phyloP scores from a whole-genome alignment of 2,329 filamentous ascomycete species.

The Calycina herbarum region DNA sequence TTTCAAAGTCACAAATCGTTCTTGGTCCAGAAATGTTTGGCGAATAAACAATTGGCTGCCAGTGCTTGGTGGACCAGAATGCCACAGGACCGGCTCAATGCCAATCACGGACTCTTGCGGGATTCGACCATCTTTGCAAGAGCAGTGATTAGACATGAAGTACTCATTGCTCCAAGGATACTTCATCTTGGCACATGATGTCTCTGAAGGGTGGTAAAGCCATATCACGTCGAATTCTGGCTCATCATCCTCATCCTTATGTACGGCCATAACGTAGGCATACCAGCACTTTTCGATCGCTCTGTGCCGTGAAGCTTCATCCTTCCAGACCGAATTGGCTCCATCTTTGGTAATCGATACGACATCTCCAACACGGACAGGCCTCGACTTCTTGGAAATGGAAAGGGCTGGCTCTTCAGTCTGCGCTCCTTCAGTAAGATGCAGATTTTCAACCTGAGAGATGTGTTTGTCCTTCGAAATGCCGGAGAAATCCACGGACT shows the following conservation, averaged over 20 bases:
- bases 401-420: slow-evolving; percentile 5
- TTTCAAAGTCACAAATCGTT: slow-evolving; percentile 62
- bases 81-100: slow-evolving; percentile 59
- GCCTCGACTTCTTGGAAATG: slow-evolving; percentile 38
- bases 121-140: slow-evolving; percentile 53
- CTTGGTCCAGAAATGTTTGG: slow-evolving; percentile 62
- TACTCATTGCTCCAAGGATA: slow-evolving; percentile 74
- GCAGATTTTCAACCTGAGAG: slow-evolving; percentile 12
- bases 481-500: slow-evolving; percentile 37
- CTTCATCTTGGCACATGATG: slow-evolving; percentile 63
- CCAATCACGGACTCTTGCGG: slow-evolving; percentile 55
- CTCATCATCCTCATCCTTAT: slow-evolving; percentile 39
- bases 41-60: slow-evolving; percentile 63
- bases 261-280: slow-evolving; percentile 64
- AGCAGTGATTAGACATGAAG: slow-evolving; percentile 76
- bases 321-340: slow-evolving; percentile 56
- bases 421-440: slow-evolving; percentile 9
- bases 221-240: slow-evolving; percentile 65
- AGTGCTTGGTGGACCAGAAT: slow-evolving; percentile 45
- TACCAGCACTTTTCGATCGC: slow-evolving; percentile 61
- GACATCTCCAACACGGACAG: slow-evolving; percentile 51
- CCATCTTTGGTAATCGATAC: slow-evolving; percentile 46
- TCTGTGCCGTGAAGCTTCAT: slow-evolving; percentile 45
- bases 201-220: slow-evolving; percentile 72
- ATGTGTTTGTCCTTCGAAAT: slow-evolving; percentile 35